Conservation (phyloP, 1,139 yeast genomes). For the Meyerozyma athensensis region DNA sequence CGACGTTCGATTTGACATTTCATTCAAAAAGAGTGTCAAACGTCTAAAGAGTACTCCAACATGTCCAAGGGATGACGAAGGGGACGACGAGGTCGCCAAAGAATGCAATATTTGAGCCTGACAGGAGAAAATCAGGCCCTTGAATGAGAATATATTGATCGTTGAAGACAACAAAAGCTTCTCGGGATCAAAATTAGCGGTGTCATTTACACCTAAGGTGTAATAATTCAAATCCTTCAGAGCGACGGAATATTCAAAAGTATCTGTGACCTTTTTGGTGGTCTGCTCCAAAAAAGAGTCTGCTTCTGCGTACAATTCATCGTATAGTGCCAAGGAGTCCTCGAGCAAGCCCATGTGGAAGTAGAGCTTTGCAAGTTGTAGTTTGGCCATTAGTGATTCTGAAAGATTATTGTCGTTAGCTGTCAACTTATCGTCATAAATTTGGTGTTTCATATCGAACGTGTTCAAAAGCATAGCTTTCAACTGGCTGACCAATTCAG, state of each 20-base stretch:
- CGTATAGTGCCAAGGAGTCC: conserved; percentile 51
- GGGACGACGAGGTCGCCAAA: conserved; percentile 25
- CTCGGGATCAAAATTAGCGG: not conserved
- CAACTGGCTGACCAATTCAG: conserved; percentile 37
- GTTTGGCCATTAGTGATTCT: conserved; percentile 14
- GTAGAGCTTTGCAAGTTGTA: conserved; percentile 25
- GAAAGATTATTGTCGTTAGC: conserved; percentile 17
- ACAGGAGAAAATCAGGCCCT: conserved; percentile 25
- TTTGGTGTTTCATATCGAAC: conserved; percentile 46
- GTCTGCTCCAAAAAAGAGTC: not conserved
- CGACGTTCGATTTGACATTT: conserved; percentile 23
- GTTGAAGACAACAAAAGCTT: not conserved
- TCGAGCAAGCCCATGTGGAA: conserved; percentile 51
- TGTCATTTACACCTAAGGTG: not conserved
- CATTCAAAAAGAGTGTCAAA: conserved; percentile 34
- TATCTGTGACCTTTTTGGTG: conserved; percentile 11
- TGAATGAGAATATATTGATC: conserved; percentile 23
- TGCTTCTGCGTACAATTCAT: conserved; percentile 21
- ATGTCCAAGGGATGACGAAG: conserved; percentile 30
- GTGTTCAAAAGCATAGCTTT: conserved; percentile 54
- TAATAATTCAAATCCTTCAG: not conserved
- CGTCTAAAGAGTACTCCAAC: conserved; percentile 31
- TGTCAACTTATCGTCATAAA: conserved; percentile 31
- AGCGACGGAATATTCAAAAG: conserved; percentile 17
- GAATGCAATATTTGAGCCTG: conserved; percentile 25